phyloP scores from a whole-genome alignment of 179 eudicot genomes.

The Beta corolliflora region DNA sequence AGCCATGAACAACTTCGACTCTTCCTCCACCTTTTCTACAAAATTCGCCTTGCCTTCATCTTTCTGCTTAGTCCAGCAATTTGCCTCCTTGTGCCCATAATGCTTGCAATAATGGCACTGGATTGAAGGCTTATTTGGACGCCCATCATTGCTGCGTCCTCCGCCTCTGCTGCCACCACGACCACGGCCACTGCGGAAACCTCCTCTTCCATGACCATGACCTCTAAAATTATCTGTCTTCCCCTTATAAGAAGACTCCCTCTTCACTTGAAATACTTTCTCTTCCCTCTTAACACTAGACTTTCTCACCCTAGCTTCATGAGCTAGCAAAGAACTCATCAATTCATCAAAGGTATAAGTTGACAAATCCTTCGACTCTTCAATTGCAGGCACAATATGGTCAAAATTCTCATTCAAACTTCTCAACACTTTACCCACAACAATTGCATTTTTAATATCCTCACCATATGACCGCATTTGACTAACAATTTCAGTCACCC shows the following conservation, averaged over 20 bases:
- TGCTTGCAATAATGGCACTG: constrained; percentile 2
- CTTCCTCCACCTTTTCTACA: background rate
- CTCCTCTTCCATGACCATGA: no score
- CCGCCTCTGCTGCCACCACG: background rate
- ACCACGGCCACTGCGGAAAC: background rate
- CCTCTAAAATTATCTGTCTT: background rate
- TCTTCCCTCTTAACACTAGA: background rate
- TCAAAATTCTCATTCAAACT: background rate
- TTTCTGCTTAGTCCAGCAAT: constrained; percentile 4
- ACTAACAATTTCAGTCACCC: background rate
- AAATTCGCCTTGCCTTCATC: background rate
- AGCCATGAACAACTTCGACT: constrained; percentile 2
- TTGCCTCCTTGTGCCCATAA: constrained; percentile 1
- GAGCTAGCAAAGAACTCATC: background rate
- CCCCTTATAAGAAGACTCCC: background rate
- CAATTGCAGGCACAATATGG: background rate
- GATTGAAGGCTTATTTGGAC: no score
- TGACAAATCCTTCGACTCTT: background rate
- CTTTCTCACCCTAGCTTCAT: background rate
- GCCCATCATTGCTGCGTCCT: background rate
- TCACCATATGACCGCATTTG: background rate
- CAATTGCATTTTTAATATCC: background rate
- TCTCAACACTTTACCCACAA: no score
- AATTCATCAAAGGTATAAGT: constrained; percentile 10
- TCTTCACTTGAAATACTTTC: background rate